Conservation (phyloP, 345 rosid genomes). For the Microthlaspi erraticum region DNA sequence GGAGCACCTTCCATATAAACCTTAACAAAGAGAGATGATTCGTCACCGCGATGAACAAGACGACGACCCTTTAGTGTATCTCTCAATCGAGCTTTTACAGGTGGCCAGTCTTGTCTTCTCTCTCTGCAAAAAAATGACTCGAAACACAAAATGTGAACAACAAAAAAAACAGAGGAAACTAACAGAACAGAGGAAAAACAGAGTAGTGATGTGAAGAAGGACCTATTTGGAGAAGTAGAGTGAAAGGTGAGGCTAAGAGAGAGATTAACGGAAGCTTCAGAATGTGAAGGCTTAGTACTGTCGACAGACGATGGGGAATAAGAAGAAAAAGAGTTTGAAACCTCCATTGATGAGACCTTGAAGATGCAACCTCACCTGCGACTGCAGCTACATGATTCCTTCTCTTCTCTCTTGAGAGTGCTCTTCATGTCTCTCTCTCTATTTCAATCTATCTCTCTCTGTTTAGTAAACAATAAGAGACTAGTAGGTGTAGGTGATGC, state of each 20-base stretch:
- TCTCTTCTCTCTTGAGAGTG: slow-evolving; percentile 35
- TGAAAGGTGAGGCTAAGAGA: slow-evolving; percentile 44
- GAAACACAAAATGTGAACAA: slow-evolving; percentile 1
- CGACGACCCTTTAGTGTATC: slow-evolving; percentile 39
- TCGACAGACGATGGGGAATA: slow-evolving; percentile 40
- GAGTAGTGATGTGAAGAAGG: slow-evolving; percentile 28
- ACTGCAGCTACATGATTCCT: slow-evolving; percentile 28
- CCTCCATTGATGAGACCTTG: slow-evolving; percentile 41
- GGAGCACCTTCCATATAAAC: slow-evolving; percentile 74
- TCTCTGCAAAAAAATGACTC: slow-evolving; percentile 12
- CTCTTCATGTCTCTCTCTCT: slow-evolving; percentile 44
- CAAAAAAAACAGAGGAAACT: background rate
- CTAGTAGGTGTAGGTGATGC: slow-evolving; percentile 38
- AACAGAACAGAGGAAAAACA: slow-evolving; percentile 22
- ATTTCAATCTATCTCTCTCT: slow-evolving; percentile 26
- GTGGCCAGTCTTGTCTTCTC: slow-evolving; percentile 43
- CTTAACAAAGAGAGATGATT: slow-evolving; percentile 54
- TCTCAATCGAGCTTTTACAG: slow-evolving; percentile 37
- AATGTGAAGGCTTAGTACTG: slow-evolving; percentile 39
- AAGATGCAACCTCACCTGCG: slow-evolving; percentile 25
- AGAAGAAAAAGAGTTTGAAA: slow-evolving; percentile 40
- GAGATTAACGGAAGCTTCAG: slow-evolving; percentile 43
- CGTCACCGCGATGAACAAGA: slow-evolving; percentile 19
- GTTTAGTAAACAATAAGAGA: slow-evolving; percentile 36
- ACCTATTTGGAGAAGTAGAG: slow-evolving; percentile 45